Evolutionary conservation across 176 grass and related monocot species (phyloP), one percentile per base, ranked within the genome.

Genomic region (Eremochloa ophiuroides): DNA sequence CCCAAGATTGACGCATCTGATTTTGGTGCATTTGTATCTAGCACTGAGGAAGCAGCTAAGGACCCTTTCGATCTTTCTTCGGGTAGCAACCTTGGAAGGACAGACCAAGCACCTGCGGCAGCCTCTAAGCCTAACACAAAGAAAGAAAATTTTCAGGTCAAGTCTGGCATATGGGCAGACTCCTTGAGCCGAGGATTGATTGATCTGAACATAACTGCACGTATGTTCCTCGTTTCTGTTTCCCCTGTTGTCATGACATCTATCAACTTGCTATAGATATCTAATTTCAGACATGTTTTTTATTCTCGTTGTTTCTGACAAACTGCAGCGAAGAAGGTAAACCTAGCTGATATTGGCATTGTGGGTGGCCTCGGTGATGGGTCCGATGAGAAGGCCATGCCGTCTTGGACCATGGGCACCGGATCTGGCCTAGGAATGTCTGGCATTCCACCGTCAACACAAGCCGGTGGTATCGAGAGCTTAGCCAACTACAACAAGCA

Each of bases 151-250:
- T 88, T 96, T 73, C 93, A 99, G 82, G 91, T 99, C 53, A 99
- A 99, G 72, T 95, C 93, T 90, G 93, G 97, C 40, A 93, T 99
- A 85, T 99, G 97, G 97, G 88, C 93, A 34, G 97, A 99, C 79
- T 96, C 93, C 41, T 79, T 99, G 74, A 99, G 91, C 67, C 88
- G 89, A 80, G 97, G 97, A 69, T 50, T 99, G 80, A 99, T 99
- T 76, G 97, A 99, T 87, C 93, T 99, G 63, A 99, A 95, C 62
- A 99, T 99, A 88, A 91, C 85, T 62, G 89, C 76, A 62, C 91
- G 97, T 99, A 85, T 87, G 97, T 89, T 66, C 68, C 34, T 72
- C 8, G 1, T 77, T 50, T 75, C 25, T 31, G 34, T 80, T 69
- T 37, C 58, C 70, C 18, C 2, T 43, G 17, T 58, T 65, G 14